Conservation (phyloP, 176 grass and related monocot species). For the Aechmea fasciata region DNA sequence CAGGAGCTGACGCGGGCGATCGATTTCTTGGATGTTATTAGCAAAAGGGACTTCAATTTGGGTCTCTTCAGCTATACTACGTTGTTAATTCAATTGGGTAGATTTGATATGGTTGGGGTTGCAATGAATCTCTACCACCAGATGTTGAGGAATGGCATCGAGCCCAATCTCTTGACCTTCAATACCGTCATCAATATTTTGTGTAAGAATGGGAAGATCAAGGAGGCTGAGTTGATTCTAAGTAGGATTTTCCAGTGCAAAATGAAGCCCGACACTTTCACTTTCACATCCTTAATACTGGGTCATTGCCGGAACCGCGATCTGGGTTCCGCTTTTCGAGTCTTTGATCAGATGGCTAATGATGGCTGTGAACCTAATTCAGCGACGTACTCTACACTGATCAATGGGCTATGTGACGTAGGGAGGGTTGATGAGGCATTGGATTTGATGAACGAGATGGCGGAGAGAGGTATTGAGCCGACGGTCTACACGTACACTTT, state of each 20-base stretch:
- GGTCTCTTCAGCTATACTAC: constrained; percentile 23
- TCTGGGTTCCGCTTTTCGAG: constrained; percentile 34
- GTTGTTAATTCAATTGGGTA: constrained; percentile 29
- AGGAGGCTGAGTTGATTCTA: constrained; percentile 33
- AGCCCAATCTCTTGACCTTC: constrained; percentile 31
- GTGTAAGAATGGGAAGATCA: constrained; percentile 37
- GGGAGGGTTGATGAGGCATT: constrained; percentile 33
- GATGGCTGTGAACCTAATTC: constrained; percentile 37
- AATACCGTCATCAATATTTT: constrained; percentile 33
- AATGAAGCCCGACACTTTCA: constrained; percentile 38
- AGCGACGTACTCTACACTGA: constrained; percentile 30
- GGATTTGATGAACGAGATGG: constrained; percentile 36
- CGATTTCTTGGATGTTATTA: constrained; percentile 20
- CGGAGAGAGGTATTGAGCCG: constrained; percentile 18
- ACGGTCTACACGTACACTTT: constrained; percentile 27
- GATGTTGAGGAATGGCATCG: constrained; percentile 14
- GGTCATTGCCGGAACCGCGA: constrained; percentile 37
- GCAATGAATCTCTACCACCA: constrained; percentile 23
- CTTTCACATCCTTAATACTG: constrained; percentile 49
- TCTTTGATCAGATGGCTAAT: constrained; percentile 32
- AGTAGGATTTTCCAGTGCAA: constrained; percentile 24
- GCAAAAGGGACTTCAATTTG: constrained; percentile 12
- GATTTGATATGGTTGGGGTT: constrained; percentile 20
- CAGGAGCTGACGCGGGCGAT: constrained; percentile 28
- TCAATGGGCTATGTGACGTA: constrained; percentile 27